Percentiles rank a stretch among this genome's conserved stretches.
Evolutionary conservation across 2,329 filamentous ascomycete genomes (phyloP).

Genomic region (Monosporascus sp.): DNA sequence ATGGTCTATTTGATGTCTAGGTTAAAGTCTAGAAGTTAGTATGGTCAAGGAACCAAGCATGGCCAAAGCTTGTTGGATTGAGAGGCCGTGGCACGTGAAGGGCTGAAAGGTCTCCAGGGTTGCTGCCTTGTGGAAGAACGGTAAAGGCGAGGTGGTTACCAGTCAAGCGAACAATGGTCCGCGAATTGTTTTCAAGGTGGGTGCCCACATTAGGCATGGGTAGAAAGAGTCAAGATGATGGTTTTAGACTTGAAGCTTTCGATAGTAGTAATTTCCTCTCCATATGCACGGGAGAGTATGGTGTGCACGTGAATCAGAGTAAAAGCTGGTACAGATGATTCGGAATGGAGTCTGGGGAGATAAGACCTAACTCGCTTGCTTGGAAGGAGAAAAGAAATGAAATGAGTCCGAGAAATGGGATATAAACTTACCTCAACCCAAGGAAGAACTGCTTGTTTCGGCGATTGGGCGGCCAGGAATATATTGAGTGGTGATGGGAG

Average conservation of each 20-base stretch:
- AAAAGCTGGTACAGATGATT: too few species aligned
- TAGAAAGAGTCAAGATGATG: too few species aligned
- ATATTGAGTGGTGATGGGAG: not conserved
- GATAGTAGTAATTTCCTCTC: not conserved
- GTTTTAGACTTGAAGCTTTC: not conserved
- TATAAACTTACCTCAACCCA: not conserved
- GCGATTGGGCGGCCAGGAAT: not conserved
- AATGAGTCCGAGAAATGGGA: not conserved
- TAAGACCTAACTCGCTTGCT: too few species aligned
- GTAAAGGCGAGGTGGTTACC: not conserved
- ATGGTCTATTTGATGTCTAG: not conserved
- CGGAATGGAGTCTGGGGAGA: too few species aligned
- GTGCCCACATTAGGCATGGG: not conserved
- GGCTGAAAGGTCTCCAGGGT: too few species aligned
- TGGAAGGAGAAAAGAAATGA: not conserved
- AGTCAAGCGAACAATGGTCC: not conserved
- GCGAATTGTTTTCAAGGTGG: not conserved
- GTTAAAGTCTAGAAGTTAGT: not conserved
- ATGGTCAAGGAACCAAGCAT: not conserved
- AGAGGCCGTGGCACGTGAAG: too few species aligned
- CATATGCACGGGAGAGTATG: too few species aligned
- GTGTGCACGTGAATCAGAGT: too few species aligned
- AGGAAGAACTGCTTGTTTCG: not conserved
- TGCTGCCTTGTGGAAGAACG: not conserved
- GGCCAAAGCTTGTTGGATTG: too few species aligned